Evolutionary conservation across 169 alveolate genomes (phyloP).

Genomic region (Cyclospora cayetanensis): DNA sequence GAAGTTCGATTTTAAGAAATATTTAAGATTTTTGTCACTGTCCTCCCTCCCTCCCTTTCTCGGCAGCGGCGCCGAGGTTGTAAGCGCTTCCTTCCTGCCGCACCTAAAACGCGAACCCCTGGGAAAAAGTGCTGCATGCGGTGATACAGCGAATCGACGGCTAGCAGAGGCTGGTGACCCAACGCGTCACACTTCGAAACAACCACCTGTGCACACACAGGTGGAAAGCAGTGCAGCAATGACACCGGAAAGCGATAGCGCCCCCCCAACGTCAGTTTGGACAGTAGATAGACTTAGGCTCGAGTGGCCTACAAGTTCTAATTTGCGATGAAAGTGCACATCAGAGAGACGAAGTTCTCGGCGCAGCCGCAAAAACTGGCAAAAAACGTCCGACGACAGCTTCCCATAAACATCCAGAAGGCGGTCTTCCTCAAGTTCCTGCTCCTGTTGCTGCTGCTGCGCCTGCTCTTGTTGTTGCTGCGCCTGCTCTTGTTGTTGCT

Average conservation of each 20-base stretch:
- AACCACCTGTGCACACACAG: constrained; percentile 35
- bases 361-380: constrained; percentile 34
- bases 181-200: constrained; percentile 12
- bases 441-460: constrained; percentile 22
- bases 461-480: not conserved
- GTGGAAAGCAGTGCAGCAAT: not conserved
- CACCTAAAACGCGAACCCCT: not conserved
- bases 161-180: constrained; percentile 38
- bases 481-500: not conserved
- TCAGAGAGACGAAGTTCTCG: not conserved
- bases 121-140: constrained; percentile 53
- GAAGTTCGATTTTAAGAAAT: not conserved
- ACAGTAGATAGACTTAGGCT: not conserved
- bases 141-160: not conserved
- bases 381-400: not conserved
- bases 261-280: not conserved
- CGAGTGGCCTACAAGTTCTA: not conserved
- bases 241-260: not conserved
- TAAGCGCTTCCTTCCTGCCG: too few species aligned
- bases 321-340: not conserved
- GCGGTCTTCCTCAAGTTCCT: not conserved
- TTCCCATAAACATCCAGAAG: constrained; percentile 22
- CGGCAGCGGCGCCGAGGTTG: not conserved
- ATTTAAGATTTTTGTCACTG: not conserved
- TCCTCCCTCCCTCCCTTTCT: too few species aligned